Evolutionary conservation across 2,329 filamentous ascomycete genomes (phyloP).

Genomic region (Pseudopyricularia javanii): DNA sequence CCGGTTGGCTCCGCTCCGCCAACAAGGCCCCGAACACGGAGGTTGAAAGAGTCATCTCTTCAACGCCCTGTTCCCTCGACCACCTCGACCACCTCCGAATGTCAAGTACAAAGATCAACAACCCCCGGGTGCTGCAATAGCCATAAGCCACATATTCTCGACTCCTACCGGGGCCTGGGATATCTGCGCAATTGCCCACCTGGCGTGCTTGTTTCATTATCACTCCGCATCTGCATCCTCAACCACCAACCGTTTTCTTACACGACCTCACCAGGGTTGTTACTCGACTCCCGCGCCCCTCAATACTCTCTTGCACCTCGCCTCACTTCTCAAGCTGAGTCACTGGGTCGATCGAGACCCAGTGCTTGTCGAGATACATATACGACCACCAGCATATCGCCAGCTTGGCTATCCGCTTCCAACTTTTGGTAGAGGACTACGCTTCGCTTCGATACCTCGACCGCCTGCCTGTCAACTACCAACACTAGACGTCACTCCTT

Average conservation of each 20-base stretch:
- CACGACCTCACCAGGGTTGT: background rate
- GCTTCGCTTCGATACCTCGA: background rate
- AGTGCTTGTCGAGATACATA: background rate
- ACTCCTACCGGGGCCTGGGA: background rate
- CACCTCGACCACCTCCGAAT: conserved; percentile 21
- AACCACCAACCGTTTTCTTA: background rate
- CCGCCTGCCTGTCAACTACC: too few relatives aligned
- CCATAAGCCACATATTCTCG: conserved; percentile 10
- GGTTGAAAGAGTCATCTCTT: conserved; percentile 35
- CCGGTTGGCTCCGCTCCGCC: conserved; percentile 6
- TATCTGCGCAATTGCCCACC: conserved; percentile 8
- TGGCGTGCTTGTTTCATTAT: conserved; percentile 3
- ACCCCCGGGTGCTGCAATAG: conserved; percentile 24
- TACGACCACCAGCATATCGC: background rate
- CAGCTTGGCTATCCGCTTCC: background rate
- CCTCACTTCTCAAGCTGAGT: background rate
- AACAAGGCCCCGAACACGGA: conserved; percentile 17
- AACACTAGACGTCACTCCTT: background rate
- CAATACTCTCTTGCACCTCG: background rate
- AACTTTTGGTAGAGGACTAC: background rate
- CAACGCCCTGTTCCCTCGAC: conserved; percentile 27
- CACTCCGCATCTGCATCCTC: conserved; percentile 2
- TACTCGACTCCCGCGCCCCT: background rate
- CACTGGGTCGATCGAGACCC: background rate
- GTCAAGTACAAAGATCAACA: conserved; percentile 21